Conservation (phyloP, 257 asterid species). For the Solanum ossicruentum region DNA sequence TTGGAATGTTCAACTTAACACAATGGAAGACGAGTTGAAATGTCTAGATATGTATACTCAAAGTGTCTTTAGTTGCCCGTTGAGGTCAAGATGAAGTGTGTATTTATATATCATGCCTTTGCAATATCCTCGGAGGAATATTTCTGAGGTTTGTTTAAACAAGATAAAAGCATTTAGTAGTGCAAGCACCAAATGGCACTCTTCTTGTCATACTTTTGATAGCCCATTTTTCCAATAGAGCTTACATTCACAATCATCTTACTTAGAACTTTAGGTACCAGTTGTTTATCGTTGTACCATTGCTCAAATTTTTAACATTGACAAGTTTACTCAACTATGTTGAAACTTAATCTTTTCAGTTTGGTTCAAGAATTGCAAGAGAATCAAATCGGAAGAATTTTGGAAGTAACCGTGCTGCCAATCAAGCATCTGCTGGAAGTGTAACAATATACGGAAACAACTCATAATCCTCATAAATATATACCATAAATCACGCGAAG, state of each 20-base stretch:
- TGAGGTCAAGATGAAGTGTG: too few relatives aligned
- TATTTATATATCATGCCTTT: too few relatives aligned
- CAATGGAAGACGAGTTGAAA: too few relatives aligned
- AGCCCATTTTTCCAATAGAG: not conserved
- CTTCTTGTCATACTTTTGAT: not conserved
- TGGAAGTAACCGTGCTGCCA: slow-evolving; percentile 95
- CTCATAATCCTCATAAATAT: not conserved
- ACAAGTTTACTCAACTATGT: not conserved
- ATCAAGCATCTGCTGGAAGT: slow-evolving; percentile 93
- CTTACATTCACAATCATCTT: not conserved
- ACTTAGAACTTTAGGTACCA: not conserved
- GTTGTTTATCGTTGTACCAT: not conserved
- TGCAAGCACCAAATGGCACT: not conserved
- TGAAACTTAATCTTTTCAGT: slow-evolving; percentile 23
- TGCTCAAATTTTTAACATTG: not conserved
- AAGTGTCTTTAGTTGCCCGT: too few relatives aligned
- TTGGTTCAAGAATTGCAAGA: slow-evolving; percentile 87
- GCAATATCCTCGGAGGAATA: not conserved
- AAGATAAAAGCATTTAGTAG: not conserved
- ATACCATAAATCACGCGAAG: not conserved
- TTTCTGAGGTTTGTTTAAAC: not conserved
- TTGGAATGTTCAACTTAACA: too few relatives aligned
- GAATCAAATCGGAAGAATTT: slow-evolving; percentile 81
- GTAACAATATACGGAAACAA: slow-evolving; percentile 28
- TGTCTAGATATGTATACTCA: too few relatives aligned